phyloP scores from a whole-genome alignment of 345 rosid genomes.

The Crucihimalaya himalaica region DNA sequence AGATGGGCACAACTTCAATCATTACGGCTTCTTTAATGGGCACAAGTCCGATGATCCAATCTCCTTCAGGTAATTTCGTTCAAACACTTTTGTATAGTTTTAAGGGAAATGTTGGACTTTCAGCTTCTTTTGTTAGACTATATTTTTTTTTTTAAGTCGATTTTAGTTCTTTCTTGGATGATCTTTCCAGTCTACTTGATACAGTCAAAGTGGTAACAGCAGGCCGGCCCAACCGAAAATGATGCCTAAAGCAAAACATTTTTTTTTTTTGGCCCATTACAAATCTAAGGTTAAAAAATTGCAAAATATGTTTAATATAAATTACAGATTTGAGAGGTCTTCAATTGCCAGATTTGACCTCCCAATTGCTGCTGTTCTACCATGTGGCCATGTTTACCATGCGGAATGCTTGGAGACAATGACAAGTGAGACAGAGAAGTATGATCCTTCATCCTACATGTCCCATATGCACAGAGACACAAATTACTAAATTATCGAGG shows the following conservation, averaged over 20 bases:
- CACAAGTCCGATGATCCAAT: neutral
- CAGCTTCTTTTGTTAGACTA: too few species aligned
- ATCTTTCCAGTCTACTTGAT: neutral
- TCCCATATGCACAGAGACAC: slow-evolving; percentile 73
- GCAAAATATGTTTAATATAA: too few species aligned
- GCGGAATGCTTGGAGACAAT: slow-evolving; percentile 77
- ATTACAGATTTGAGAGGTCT: too few species aligned
- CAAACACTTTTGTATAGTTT: neutral
- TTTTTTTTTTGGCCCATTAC: too few species aligned
- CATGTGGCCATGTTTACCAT: slow-evolving; percentile 80
- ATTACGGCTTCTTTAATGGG: slow-evolving; percentile 28
- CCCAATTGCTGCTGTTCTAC: slow-evolving; percentile 64
- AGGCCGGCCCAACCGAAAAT: too few species aligned
- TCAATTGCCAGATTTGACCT: slow-evolving; percentile 52
- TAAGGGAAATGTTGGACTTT: neutral
- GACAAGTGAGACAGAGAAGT: slow-evolving; percentile 58
- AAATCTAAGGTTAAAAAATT: too few species aligned
- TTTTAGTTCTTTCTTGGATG: neutral
- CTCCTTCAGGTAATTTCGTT: slow-evolving; percentile 44
- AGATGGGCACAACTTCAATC: slow-evolving; percentile 22
- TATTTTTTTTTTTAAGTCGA: too few species aligned
- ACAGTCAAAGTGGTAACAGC: neutral
- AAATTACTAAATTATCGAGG: slow-evolving; percentile 50
- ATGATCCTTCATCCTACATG: slow-evolving; percentile 77
- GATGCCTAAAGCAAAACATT: too few species aligned